Evolutionary conservation across 768 basidiomycete genomes (phyloP), one percentile per base, ranked within the genome.

Genomic region (Pholiota microspora): DNA sequence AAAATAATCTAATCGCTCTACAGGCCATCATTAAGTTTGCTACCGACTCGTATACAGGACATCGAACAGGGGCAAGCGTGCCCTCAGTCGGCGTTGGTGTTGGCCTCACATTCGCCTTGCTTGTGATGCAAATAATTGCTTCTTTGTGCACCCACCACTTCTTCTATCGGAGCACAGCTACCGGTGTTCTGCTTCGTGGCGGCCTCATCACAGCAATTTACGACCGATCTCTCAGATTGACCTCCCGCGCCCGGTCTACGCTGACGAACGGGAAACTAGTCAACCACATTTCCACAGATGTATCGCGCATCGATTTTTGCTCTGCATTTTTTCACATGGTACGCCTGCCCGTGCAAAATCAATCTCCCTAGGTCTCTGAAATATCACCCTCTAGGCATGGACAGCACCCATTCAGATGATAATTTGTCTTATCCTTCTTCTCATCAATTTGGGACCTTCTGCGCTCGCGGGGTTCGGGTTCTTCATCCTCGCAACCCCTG

Each of bases 251-350:
- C 5, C 82, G 95, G 6, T 84, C 85, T 1, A 85, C 82, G 7
- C 78, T 95, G 38, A 84, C 90, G 1, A 97, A 92, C 63, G 95
- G 94, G 18, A 89, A 89, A 65, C 80, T 97, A 9, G 88, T 97
- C 58, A 95, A 94, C 60, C 93, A 96, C 71, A 95, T 98, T 56
- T 93, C 91, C 4, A 92, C 90, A 0, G 93, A 94, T 65, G 85
- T 95, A 18, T 93, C 89, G 25, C 82, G 94, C 18, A 90, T 98
- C 65, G 94, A 98, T 66, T 97, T 94, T 62, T 88, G 87, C 62
- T 77, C 82, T 62, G 77, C 85, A 16, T 89, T 86, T 72, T 88
- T 92, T 69, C 89, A 92, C 61, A 86, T 93, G 78, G 75, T 71
- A 49, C 23, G 69, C 50, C 21, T 21, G 21, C 34, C 12, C 35